Percentiles rank a stretch among this genome's conserved stretches.
phyloP scores from a whole-genome alignment of 2,329 filamentous ascomycete genomes.

The Drechmeria coniospora region DNA sequence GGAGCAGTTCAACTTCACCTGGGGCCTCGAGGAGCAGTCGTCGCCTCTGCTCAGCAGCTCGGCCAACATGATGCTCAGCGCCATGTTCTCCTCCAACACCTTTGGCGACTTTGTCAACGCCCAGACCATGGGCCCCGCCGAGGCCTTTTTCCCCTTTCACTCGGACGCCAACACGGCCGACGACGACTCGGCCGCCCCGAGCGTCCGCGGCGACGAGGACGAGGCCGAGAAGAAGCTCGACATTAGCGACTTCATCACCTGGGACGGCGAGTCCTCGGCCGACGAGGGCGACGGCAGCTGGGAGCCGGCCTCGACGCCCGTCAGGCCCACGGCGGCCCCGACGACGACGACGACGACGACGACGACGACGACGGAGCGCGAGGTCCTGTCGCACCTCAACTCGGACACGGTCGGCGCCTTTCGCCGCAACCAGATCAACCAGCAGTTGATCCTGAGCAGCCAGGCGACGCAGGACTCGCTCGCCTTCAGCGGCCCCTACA shows the following conservation, averaged over 20 bases:
- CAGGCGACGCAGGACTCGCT: conserved; percentile 47
- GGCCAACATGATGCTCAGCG: conserved; percentile 65
- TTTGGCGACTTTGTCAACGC: conserved; percentile 43
- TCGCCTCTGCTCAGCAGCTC: conserved; percentile 50
- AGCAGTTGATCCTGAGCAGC: conserved; percentile 43
- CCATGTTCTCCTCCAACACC: conserved; percentile 44
- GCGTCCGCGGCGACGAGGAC: conserved; percentile 37
- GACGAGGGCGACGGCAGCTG: conserved; percentile 40
- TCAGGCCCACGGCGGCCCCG: conserved; percentile 29
- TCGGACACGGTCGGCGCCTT: conserved; percentile 62
- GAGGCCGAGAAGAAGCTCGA: conserved; percentile 50
- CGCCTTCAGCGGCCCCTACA: conserved; percentile 43
- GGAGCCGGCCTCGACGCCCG: conserved; percentile 36
- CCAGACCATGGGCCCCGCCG: conserved; percentile 55
- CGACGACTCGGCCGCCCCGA: conserved; percentile 25
- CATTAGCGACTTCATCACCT: conserved; percentile 59
- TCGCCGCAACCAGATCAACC: conserved; percentile 51
- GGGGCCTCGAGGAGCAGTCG: conserved; percentile 24
- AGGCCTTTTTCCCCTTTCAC: conserved; percentile 59
- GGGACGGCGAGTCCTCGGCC: conserved; percentile 42
- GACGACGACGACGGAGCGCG: too few relatives aligned
- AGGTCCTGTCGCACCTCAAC: conserved; percentile 43
- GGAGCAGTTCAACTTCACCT: conserved; percentile 37
- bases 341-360: too few relatives aligned
- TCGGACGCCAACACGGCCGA: conserved; percentile 41